Conservation (phyloP, 768 basidiomycete species). For the Gymnopilus dilepis region DNA sequence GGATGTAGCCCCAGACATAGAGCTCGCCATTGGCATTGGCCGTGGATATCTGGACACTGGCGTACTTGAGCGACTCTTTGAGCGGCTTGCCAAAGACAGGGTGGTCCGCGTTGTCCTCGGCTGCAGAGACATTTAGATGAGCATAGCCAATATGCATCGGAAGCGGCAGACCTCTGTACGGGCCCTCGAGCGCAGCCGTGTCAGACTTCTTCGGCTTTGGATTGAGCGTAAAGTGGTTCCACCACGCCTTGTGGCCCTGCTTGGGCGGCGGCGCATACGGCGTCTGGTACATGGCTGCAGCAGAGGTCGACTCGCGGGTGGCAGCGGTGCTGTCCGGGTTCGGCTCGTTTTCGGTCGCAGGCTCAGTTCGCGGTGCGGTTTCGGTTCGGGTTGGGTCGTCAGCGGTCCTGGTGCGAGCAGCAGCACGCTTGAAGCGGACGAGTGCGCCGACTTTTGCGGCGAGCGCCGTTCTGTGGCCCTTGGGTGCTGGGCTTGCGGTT, state of each 20-base stretch:
- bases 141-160: neutral
- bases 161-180: slow-evolving; percentile 42
- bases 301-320: slow-evolving; percentile 19
- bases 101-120: slow-evolving; percentile 42
- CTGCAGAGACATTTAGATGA: slow-evolving; percentile 32
- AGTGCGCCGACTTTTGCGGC: slow-evolving; percentile 25
- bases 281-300: slow-evolving; percentile 16
- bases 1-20: slow-evolving; percentile 93
- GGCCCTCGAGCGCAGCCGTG: slow-evolving; percentile 31
- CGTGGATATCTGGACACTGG: slow-evolving; percentile 93
- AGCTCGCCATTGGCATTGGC: slow-evolving; percentile 81
- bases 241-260: slow-evolving; percentile 79
- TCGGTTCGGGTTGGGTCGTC: no score
- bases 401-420: no score
- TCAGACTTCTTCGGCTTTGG: slow-evolving; percentile 70
- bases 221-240: slow-evolving; percentile 73
- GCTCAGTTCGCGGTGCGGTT: no score
- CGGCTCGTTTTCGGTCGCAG: neutral
- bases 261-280: slow-evolving; percentile 49
- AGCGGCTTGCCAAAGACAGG: slow-evolving; percentile 87
- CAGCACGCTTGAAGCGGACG: slow-evolving; percentile 24
- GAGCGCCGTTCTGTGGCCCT: slow-evolving; percentile 18
- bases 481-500: no score
- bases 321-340: neutral
- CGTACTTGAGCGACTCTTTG: slow-evolving; percentile 82